Evolutionary conservation across 257 asterid species (phyloP), one percentile per base, ranked within the genome.

Genomic region (Marsdenia floribunda): DNA sequence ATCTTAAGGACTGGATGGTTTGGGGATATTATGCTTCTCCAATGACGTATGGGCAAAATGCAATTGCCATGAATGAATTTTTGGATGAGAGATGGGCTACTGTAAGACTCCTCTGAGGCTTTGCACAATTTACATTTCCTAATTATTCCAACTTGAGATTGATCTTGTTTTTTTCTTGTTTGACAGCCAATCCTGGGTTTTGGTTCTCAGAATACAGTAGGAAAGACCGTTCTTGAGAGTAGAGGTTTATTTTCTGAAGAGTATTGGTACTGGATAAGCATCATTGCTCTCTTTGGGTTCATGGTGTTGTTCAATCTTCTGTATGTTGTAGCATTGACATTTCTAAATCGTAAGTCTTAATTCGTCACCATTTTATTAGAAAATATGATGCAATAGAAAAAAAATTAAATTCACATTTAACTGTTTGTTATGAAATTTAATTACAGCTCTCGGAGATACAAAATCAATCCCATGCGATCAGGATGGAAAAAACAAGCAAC

Each of bases 11-110:
- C 60, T 93, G 96, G 97, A 88, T 93, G 96, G 83, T 86, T 72
- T 93, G 98, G 98, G 97, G 97, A 7, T 93, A 89, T 83, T 93
- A 93, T 64, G 54, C 83, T 73, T 93, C 98, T 76, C 97, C 97
- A 42, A 89, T 93, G 98, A 86, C 83, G 89, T 93, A 93, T 42
- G 98, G 96, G 65, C 97, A 93, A 68, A 93, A 93, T 68, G 98
- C 98, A 21, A 86, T 93, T 46, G 93, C 93, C 81, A 88, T 91
- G 21, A 91, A 89, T 8, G 98, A 93, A 80, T 93, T 93, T 79
- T 90, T 93, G 4, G 72, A 82, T 29, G 87, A 89, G 29, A 86
- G 97, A 87, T 93, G 98, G 98, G 85, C 89, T 78, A 47, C 86
- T 52, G 97, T 91, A 83, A 84, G 0, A 5, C 8, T 66, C n/a